These are phyloP conservation scores for Sclerotinia borealis DNA, from an alignment of 2,329 filamentous ascomycete species.

Conservation along the genomic window DNA sequence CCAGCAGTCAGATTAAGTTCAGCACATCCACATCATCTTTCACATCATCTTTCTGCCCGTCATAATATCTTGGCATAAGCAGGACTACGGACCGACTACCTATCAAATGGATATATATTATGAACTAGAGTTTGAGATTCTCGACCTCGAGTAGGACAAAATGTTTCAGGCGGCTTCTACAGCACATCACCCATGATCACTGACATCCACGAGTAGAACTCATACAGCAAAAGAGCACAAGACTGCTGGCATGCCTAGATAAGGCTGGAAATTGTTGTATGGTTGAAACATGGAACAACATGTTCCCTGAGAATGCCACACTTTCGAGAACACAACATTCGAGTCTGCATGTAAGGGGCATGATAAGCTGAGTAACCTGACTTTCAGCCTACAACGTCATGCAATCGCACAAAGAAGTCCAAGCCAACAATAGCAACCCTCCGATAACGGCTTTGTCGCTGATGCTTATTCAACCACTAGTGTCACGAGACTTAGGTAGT, in stretches of 20 bases:
- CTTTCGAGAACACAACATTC: neutral
- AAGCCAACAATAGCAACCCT: neutral
- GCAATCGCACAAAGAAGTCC: neutral
- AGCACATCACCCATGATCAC: neutral
- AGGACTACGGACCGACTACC: constrained; percentile 2
- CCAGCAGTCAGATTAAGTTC: neutral
- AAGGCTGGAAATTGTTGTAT: neutral
- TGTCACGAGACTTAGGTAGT: neutral
- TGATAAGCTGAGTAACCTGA: neutral
- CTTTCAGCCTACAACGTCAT: neutral
- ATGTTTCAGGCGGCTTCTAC: neutral
- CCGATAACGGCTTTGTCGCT: neutral
- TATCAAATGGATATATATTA: neutral
- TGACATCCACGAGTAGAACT: neutral
- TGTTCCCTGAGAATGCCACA: neutral
- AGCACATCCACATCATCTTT: neutral
- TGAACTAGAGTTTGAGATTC: neutral
- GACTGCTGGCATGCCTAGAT: neutral
- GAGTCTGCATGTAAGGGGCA: neutral
- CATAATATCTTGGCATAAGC: neutral
- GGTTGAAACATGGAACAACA: neutral
- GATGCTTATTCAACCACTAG: neutral
- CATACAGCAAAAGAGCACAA: neutral
- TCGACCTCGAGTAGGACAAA: neutral
- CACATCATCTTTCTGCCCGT: neutral